Conservation (phyloP, 805 yeast species). For the Candida maesae region DNA sequence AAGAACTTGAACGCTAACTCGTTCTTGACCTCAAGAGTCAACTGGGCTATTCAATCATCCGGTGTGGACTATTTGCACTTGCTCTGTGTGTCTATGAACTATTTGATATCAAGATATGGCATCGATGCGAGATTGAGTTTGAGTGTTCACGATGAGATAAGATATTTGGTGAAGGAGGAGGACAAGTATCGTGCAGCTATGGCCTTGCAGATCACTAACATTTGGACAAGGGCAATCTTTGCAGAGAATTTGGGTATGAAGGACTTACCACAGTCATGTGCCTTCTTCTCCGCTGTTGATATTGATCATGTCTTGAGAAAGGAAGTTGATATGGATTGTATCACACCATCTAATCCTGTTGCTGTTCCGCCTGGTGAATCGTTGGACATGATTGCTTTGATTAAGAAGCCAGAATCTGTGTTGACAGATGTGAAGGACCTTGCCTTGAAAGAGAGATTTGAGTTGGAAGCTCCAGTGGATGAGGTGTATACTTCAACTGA, state of each 20-base stretch:
- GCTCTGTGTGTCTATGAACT: slow-evolving; percentile 82
- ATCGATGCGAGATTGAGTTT: slow-evolving; percentile 75
- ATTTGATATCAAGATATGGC: slow-evolving; percentile 57
- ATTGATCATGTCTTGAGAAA: slow-evolving; percentile 84
- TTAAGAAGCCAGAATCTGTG: slow-evolving; percentile 35
- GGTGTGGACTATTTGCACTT: slow-evolving; percentile 96
- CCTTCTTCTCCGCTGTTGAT: slow-evolving; percentile 92
- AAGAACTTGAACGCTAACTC: slow-evolving; percentile 59
- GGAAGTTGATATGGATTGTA: slow-evolving; percentile 87
- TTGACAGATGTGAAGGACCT: slow-evolving; percentile 16
- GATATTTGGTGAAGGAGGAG: slow-evolving; percentile 71
- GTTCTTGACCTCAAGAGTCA: slow-evolving; percentile 85
- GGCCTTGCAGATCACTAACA: slow-evolving; percentile 80
- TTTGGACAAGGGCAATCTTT: slow-evolving; percentile 96
- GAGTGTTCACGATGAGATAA: slow-evolving; percentile 93
- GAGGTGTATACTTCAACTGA: too few relatives aligned
- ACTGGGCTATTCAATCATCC: slow-evolving; percentile 97
- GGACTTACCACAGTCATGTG: slow-evolving; percentile 91
- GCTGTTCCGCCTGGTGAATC: slow-evolving; percentile 80
- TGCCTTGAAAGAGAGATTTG: slow-evolving; percentile 7
- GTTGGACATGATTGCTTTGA: slow-evolving; percentile 51
- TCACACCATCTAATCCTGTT: slow-evolving; percentile 79
- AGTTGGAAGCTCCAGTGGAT: not conserved
- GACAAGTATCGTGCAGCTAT: slow-evolving; percentile 76
- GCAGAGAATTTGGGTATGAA: slow-evolving; percentile 87